Base-by-base conservation (phyloP, 805 yeast genomes). In the Jamesozyma hellenica region DNA sequence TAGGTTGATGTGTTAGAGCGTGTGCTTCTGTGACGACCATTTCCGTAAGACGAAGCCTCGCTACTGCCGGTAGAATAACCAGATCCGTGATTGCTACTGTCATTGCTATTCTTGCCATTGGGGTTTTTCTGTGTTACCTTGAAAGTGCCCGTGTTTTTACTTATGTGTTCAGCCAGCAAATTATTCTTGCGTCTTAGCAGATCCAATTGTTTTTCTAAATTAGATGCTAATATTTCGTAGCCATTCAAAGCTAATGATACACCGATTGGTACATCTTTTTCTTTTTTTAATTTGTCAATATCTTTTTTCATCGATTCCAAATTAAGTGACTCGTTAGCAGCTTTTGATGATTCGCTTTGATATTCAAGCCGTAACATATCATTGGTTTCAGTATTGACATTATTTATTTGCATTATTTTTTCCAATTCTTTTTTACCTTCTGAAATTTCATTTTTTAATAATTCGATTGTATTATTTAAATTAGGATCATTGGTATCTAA, bases 361-460 rank as follows among this genome's bases (percentile, higher is more conserved):
- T 75, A 75, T n/a, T 55, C 40, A 1, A 43, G 30, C 42, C 80
- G 54, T 23, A 69, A 46, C 4, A 38, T 41, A 21, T 63, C 64
- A 35, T 62, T 67, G 21, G 42, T 35, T 1, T 32, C 19, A 14
- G 53, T 36, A 23, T 55, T 40, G 1, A 36, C 34, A 38, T 66
- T 63, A 49, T 72, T 71, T 48, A 72, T 81, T 42, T 73, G 66
- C 52, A 77, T 82, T 36, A 80, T 69, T 47, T 77, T 82, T 13
- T 50, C 44, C 12, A 35, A 12, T 6, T 27, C 16, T 14, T n/a
- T 13, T 6, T 19, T 13, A 15, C 23, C 17, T 21, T 26, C 7
- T 4, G 8, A 12, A 6, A 34, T 28, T 7, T 23, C 23, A 1
- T 21, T 25, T 9, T 26, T 14, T 32, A 36, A 42, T 21, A 28